Percentiles rank a stretch among this genome's conserved stretches.
Evolutionary conservation across 306 rosid genomes (phyloP).

Genomic region (Pyrus communis): DNA sequence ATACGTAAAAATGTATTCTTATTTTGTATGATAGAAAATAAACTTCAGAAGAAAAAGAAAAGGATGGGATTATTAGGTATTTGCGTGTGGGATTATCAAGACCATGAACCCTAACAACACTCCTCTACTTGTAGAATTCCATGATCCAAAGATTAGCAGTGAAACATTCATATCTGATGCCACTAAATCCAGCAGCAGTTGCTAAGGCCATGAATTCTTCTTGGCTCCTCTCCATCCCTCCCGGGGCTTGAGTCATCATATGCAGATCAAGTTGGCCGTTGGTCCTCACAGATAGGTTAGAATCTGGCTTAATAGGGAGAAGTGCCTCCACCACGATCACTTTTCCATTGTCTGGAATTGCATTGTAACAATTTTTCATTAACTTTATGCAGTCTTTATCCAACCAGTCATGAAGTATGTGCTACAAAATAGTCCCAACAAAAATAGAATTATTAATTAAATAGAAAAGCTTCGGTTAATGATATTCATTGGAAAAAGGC

Average conservation of each 20-base stretch:
- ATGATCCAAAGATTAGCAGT: conserved; percentile 34
- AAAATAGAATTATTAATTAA: too few relatives aligned
- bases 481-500: too few relatives aligned
- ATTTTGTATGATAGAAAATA: too few relatives aligned
- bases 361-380: conserved; percentile 30
- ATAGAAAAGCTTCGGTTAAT: too few relatives aligned
- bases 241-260: conserved; percentile 42
- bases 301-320: conserved; percentile 22
- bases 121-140: conserved; percentile 43
- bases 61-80: neutral
- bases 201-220: conserved; percentile 38
- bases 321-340: conserved; percentile 38
- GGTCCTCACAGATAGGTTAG: neutral
- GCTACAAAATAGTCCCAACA: neutral
- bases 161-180: conserved; percentile 30
- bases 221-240: conserved; percentile 48
- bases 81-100: neutral
- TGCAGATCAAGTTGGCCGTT: conserved; percentile 14
- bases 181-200: conserved; percentile 42
- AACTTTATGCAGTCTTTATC: conserved; percentile 25
- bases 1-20: neutral
- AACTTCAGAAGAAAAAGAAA: neutral
- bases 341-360: conserved; percentile 45
- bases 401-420: conserved; percentile 31
- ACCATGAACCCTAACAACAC: neutral